Conservation (phyloP, 352 stramenopile genomes). For the Phytopythium aichiense region DNA sequence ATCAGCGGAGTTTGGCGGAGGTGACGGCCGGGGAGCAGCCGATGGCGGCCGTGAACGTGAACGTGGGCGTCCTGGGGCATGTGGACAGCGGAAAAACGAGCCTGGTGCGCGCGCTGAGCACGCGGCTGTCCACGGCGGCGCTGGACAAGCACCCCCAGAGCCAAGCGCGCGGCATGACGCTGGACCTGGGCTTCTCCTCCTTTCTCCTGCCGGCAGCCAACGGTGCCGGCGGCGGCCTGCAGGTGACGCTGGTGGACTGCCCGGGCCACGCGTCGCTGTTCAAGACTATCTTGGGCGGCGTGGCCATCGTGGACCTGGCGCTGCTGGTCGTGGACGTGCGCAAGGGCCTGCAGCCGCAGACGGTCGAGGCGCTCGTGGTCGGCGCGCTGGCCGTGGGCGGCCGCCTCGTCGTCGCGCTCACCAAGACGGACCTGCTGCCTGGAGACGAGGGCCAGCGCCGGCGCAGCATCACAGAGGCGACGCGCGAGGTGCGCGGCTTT, state of each 20-base stretch:
- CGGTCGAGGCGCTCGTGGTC: slow-evolving; percentile 97
- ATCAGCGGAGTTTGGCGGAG: background rate
- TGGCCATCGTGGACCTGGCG: slow-evolving; percentile 99
- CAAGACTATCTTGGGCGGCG: slow-evolving; percentile 97
- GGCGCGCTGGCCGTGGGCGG: slow-evolving; percentile 88
- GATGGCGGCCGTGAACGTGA: slow-evolving; percentile 83
- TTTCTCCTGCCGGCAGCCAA: slow-evolving; percentile 72
- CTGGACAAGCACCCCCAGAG: slow-evolving; percentile 98
- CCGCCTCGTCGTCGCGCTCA: slow-evolving; percentile 92
- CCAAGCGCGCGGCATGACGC: slow-evolving; percentile 95
- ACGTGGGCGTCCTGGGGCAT: slow-evolving; percentile 98
- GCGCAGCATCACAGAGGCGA: slow-evolving; percentile 51
- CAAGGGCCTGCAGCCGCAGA: slow-evolving; percentile 98
- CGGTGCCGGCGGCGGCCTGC: slow-evolving; percentile 37
- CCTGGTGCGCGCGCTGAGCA: slow-evolving; percentile 95
- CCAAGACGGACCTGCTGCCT: slow-evolving; percentile 97
- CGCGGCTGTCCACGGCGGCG: slow-evolving; percentile 95
- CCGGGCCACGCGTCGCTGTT: slow-evolving; percentile 98
- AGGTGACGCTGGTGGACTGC: slow-evolving; percentile 95
- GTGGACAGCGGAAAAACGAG: slow-evolving; percentile 98
- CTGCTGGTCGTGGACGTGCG: slow-evolving; percentile 95
- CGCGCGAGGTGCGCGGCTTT: slow-evolving; percentile 58
- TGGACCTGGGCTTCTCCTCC: slow-evolving; percentile 98
- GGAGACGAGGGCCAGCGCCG: slow-evolving; percentile 37
- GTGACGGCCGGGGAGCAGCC: background rate